Evolutionary conservation across 1,139 yeast genomes (phyloP).

Genomic region (Candida sp.): DNA sequence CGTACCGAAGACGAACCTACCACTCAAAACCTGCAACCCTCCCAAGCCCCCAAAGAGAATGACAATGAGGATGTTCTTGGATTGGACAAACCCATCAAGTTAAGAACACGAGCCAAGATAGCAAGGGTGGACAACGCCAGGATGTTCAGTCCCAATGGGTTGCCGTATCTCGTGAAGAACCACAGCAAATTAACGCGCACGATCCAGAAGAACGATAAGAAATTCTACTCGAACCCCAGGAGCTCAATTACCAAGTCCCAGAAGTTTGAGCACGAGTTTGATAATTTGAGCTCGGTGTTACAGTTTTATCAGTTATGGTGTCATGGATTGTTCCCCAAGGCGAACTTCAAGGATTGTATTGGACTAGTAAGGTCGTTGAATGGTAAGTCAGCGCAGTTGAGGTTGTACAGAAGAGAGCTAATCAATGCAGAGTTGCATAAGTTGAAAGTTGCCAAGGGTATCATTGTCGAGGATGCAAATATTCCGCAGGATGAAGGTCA

Average conservation of each 20-base stretch:
- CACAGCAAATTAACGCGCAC: constrained; percentile 34
- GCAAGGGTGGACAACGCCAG: constrained; percentile 56
- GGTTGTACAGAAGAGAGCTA: constrained; percentile 39
- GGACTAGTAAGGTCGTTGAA: constrained; percentile 38
- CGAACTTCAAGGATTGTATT: constrained; percentile 69
- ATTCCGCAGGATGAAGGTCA: neutral
- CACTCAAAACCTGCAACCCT: no score
- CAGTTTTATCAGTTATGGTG: constrained; percentile 87
- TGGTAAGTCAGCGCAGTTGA: constrained; percentile 34
- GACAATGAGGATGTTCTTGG: constrained; percentile 37
- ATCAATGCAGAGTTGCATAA: constrained; percentile 39
- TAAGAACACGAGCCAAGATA: constrained; percentile 32
- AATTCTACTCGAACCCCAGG: constrained; percentile 13
- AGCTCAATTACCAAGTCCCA: constrained; percentile 4
- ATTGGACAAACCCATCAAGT: constrained; percentile 43
- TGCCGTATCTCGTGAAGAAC: constrained; percentile 49
- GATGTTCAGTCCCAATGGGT: constrained; percentile 48
- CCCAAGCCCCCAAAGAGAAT: neutral
- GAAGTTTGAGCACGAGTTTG: constrained; percentile 43
- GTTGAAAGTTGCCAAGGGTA: constrained; percentile 35
- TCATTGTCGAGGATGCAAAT: constrained; percentile 22
- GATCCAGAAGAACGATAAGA: constrained; percentile 32
- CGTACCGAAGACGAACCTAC: neutral
- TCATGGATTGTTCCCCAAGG: constrained; percentile 78
- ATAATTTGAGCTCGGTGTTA: constrained; percentile 49